Percentiles rank a stretch among this genome's conserved stretches.
Evolutionary conservation across 352 stramenopile species (phyloP).

Genomic region (Sclerospora graminicola): DNA sequence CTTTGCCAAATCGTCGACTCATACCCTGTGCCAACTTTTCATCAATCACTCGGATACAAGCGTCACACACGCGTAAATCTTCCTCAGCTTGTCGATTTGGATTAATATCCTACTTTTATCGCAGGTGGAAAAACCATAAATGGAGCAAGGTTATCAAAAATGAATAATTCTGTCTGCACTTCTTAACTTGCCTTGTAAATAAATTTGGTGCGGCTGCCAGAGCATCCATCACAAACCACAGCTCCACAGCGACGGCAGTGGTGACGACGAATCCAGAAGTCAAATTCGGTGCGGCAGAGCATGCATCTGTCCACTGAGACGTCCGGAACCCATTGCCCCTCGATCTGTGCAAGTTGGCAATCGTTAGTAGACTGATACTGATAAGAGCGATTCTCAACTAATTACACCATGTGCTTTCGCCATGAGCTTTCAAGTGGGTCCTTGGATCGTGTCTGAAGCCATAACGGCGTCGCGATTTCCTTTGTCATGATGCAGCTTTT

Average conservation of each 20-base stretch:
- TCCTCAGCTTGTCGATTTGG: conserved; percentile 48
- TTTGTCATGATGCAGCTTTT: conserved; percentile 18
- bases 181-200: conserved; percentile 62
- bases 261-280: conserved; percentile 81
- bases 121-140: not conserved
- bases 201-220: conserved; percentile 67
- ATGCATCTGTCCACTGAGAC: conserved; percentile 72
- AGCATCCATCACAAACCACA: conserved; percentile 73
- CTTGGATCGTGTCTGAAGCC: conserved; percentile 67
- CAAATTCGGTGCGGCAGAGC: conserved; percentile 75
- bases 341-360: conserved; percentile 30
- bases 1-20: conserved; percentile 61
- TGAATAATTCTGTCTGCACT: too few relatives aligned
- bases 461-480: conserved; percentile 24
- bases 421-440: conserved; percentile 82
- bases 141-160: not conserved
- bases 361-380: not conserved
- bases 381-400: not conserved
- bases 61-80: conserved; percentile 68
- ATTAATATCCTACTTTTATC: conserved; percentile 41
- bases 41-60: conserved; percentile 77
- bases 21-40: conserved; percentile 73
- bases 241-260: conserved; percentile 83
- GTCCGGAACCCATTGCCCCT: conserved; percentile 80
- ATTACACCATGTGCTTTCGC: conserved; percentile 73